Percentiles rank a stretch among this genome's conserved stretches.
Conservation (phyloP, 495 filamentous ascomycete genomes). For the Jackrogersella multiformis region DNA sequence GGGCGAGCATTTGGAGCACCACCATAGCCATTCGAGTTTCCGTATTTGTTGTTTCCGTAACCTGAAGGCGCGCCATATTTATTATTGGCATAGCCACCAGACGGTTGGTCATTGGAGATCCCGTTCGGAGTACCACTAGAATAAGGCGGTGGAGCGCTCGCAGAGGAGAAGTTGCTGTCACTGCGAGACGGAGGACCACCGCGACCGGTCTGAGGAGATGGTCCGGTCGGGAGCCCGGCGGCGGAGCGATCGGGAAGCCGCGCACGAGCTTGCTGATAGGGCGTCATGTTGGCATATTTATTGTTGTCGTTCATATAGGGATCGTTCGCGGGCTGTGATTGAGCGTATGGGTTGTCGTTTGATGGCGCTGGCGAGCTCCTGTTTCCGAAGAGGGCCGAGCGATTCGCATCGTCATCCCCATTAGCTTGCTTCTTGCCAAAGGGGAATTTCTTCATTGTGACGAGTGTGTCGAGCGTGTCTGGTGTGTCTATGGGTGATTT, state of each 20-base stretch:
- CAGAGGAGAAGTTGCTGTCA: conserved; percentile 29
- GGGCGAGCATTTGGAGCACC: conserved; percentile 55
- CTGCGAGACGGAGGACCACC: conserved; percentile 35
- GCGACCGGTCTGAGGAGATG: conserved; percentile 44
- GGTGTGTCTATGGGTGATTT: background rate
- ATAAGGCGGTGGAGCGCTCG: conserved; percentile 34
- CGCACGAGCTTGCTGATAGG: conserved; percentile 47
- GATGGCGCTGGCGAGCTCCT: conserved; percentile 64
- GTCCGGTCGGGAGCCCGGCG: conserved; percentile 51
- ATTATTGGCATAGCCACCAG: conserved; percentile 64
- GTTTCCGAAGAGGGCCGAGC: conserved; percentile 71
- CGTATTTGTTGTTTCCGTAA: conserved; percentile 73
- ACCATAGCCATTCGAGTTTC: conserved; percentile 43
- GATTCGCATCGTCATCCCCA: conserved; percentile 66
- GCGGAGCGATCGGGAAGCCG: conserved; percentile 39
- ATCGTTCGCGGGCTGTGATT: conserved; percentile 64
- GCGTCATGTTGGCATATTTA: conserved; percentile 55
- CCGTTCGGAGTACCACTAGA: conserved; percentile 25
- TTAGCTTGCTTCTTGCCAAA: conserved; percentile 73
- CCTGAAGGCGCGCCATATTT: conserved; percentile 70
- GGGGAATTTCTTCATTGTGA: conserved; percentile 68
- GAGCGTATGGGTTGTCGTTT: conserved; percentile 75
- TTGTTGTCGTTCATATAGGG: conserved; percentile 67
- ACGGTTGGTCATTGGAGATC: background rate
- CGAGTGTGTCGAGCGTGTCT: conserved; percentile 26